Base-by-base conservation (phyloP, 2,329 filamentous ascomycete genomes). In the Exophiala xenobiotica region DNA sequence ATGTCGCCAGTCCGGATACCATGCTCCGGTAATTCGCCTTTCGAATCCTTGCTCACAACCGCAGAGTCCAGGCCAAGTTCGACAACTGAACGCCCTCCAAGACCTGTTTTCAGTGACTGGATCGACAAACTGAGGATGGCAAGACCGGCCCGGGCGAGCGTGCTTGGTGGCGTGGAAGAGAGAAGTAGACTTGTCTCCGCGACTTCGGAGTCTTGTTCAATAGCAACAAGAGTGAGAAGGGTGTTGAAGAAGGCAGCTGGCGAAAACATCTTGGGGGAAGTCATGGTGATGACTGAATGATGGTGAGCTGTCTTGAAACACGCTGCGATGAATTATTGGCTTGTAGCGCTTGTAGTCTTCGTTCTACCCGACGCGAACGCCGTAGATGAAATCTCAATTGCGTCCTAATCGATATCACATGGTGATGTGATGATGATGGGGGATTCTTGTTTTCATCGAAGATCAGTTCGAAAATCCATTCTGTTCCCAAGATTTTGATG, bases 41-140 rank as follows among this genome's bases (percentile, higher is more conserved):
- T 63, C 2, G 60, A 51, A 11, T 56, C 58, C 27, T 59, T 62
- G 3, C 71, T 69, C 3, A 80, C 77, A 1, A 86, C 79, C 0
- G 90, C 87, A n/a, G 81, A 72, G 64, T 96, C 92, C 1, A 72
- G 69, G 1, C 73, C 75, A 4, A 99, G 82, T 68, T 96, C 91
- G 3, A 96, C 74, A 1, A 99, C 86, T 0, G 88, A 90, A 58
- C 90, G 88, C n/a, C 93, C 93, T 12, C 91, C 93, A 29, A 96
- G 77, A 0, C 93, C 93, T 0, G 93, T 99, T 23, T 91, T 85
- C 65, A 88, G 87, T 14, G 87, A 85, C 8, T 79, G 75, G 26
- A 95, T 74, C 24, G 73, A 70, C 12, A 75, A 61, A 3, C 70
- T 70, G 33, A 72, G 68, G 3, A 73, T 64, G 3, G 72, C 73